A percentile compares a stretch with the other conserved stretches of the same genome.
phyloP scores from a whole-genome alignment of 495 filamentous ascomycete species.

The Achaetomiella virescens region DNA sequence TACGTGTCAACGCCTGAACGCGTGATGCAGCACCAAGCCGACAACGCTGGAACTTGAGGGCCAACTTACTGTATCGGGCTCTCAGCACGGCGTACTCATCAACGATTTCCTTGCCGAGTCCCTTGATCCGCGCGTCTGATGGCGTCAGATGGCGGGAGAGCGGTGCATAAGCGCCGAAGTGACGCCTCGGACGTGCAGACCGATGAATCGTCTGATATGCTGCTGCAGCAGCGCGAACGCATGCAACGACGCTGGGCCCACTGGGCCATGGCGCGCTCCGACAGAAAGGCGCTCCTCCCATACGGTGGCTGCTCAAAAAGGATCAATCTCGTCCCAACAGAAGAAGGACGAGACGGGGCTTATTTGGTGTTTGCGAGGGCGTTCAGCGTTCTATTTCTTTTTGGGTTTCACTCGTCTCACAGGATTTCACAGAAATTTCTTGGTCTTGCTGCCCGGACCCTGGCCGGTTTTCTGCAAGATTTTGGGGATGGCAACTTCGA shows the following conservation, averaged over 20 bases:
- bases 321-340: no score
- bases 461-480: no score
- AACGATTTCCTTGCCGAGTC: constrained; percentile 61
- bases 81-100: constrained; percentile 72
- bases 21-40: background rate
- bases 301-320: no score
- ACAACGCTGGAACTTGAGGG: background rate
- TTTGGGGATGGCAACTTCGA: no score
- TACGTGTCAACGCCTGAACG: background rate
- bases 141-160: constrained; percentile 26
- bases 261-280: no score
- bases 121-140: constrained; percentile 39
- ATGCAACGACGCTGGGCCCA: background rate
- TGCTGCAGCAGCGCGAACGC: background rate
- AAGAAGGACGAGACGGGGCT: no score
- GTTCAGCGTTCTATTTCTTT: no score
- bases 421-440: no score
- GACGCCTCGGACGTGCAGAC: background rate
- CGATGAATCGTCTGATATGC: background rate
- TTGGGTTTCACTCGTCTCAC: no score
- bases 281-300: no score
- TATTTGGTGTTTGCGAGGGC: no score
- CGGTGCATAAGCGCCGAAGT: constrained; percentile 10
- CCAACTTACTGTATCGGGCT: constrained; percentile 57
- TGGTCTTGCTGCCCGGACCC: no score